phyloP scores from a whole-genome alignment of 305 asterid genomes.

The Rubia tinctorum region DNA sequence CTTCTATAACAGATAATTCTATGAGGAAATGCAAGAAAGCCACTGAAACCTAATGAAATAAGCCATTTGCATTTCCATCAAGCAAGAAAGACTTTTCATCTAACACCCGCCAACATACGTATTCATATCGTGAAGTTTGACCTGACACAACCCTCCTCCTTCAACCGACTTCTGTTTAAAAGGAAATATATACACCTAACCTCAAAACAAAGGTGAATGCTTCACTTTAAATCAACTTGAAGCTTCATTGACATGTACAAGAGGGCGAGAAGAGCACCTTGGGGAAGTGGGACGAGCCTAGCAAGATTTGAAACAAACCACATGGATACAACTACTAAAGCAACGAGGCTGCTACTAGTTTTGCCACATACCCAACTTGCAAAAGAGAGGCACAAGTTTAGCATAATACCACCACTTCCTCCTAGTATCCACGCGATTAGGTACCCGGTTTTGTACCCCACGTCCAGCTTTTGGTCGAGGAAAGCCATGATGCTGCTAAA shows the following conservation, averaged over 20 bases:
- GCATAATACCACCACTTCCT: conserved; percentile 75
- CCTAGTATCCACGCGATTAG: conserved; percentile 67
- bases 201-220: conserved; percentile 9
- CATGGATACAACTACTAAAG: conserved; percentile 59
- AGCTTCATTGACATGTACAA: conserved; percentile 83
- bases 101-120: background rate
- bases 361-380: conserved; percentile 92
- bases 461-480: conserved; percentile 62
- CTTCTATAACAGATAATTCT: background rate
- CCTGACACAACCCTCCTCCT: background rate
- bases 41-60: background rate
- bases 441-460: conserved; percentile 77
- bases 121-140: background rate
- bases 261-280: conserved; percentile 84
- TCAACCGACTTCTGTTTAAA: background rate
- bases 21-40: background rate
- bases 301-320: conserved; percentile 82
- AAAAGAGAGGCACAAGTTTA: conserved; percentile 57
- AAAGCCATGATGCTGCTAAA: conserved; percentile 69
- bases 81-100: background rate
- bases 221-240: conserved; percentile 59
- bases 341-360: conserved; percentile 70
- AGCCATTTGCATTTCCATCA: background rate
- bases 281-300: conserved; percentile 68
- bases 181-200: conserved; percentile 13